Evolutionary conservation across 805 yeast genomes (phyloP), one percentile per base, ranked within the genome.

Genomic region (Pichia phayaonensis): DNA sequence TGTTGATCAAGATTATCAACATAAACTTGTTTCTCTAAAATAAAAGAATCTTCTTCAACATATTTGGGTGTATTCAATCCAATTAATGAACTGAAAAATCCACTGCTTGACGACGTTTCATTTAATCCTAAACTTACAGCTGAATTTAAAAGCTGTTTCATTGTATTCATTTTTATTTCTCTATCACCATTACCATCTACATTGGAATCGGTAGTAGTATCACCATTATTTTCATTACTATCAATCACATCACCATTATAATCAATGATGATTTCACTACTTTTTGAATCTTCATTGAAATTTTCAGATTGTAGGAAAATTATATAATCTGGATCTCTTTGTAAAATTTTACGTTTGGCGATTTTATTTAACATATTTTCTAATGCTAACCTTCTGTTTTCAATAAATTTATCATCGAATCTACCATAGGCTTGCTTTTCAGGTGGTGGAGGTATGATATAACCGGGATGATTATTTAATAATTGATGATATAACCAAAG

Each of bases 401-500:
- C 97, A 47, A 94, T 81, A 59, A 94, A 90, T 59, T 84, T 90
- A 57, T 88, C 88, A 59, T 89, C 89, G 67, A 94, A 90, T 54
- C 97, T 76, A 5, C 98, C 97, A 49, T 90, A 84, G 8, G 86
- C 85, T 55, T 95, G 96, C 65, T 94, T 95, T 53, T 87, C 95
- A 0, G 97, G 90, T 4, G 98, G 97, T 1, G 98, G 96, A 1
- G 99, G 98, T 23, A 94, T 82, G 38, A 94, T 83, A 52, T 76
- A 74, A 0, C 99, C 99, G 36, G 96, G 95, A 62, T 94, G 90
- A 58, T 84, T 87, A 60, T 80, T 78, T 61, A 86, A 86, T 24
- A 94, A 71, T 59, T 90, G 96, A 56, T 87, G 88, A 65, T 90
- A 92, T 13, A 94, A 73, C 98, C 98, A 92, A 54, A 96, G 72